phyloP scores from a whole-genome alignment of 2,329 filamentous ascomycete genomes.

The Aspergillus ibericus region DNA sequence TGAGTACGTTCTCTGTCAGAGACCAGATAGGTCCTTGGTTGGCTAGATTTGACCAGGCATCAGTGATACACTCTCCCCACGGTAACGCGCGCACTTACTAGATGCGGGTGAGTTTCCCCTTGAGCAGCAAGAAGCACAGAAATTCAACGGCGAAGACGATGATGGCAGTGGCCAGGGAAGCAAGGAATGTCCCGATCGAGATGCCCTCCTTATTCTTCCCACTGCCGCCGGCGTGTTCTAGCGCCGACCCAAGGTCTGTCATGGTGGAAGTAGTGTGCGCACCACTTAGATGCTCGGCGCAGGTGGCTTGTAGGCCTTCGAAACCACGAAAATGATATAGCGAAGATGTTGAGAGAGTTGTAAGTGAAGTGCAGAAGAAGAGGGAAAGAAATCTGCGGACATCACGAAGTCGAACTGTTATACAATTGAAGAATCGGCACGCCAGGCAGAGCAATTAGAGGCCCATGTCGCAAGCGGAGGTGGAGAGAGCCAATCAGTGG shows the following conservation, averaged over 20 bases:
- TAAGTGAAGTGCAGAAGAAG: not conserved
- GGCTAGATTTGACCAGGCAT: constrained; percentile 48
- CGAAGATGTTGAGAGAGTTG: not conserved
- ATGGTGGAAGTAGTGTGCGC: constrained; percentile 18
- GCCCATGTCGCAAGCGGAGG: not conserved
- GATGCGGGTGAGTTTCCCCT: constrained; percentile 76
- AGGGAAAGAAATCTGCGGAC: not conserved
- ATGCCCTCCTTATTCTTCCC: constrained; percentile 39
- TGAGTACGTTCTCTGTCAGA: constrained; percentile 79
- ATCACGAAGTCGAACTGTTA: not conserved
- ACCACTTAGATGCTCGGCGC: not conserved
- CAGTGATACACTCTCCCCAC: not conserved
- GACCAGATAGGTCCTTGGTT: constrained; percentile 82
- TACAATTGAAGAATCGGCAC: not conserved
- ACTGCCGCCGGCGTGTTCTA: constrained; percentile 37
- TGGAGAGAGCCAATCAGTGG: not conserved
- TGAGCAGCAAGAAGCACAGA: constrained; percentile 70
- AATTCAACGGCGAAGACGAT: constrained; percentile 64
- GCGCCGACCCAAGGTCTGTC: constrained; percentile 33
- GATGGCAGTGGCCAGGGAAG: constrained; percentile 63
- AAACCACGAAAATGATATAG: not conserved
- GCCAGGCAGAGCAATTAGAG: not conserved
- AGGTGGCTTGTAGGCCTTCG: not conserved
- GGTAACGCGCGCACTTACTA: constrained; percentile 59
- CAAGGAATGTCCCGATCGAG: constrained; percentile 57